phyloP scores from a whole-genome alignment of 441 rosid genomes.

The Adansonia madagascariensis region DNA sequence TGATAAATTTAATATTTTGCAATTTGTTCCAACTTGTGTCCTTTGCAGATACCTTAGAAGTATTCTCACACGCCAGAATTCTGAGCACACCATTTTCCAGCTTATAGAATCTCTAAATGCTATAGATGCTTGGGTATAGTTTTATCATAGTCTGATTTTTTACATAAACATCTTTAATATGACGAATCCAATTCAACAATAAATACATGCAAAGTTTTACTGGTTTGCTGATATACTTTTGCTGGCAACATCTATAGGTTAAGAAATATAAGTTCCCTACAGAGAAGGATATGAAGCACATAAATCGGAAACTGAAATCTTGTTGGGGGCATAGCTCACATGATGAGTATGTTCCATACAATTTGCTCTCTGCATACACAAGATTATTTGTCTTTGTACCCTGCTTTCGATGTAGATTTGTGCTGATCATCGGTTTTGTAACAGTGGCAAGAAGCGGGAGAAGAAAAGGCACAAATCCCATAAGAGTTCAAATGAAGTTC shows the following conservation, averaged over 20 bases:
- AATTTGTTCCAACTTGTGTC: constrained; percentile 1
- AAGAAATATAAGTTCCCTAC: constrained; percentile 69
- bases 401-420: background rate
- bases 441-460: constrained; percentile 79
- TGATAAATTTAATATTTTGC: constrained; percentile 1
- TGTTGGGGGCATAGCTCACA: constrained; percentile 85
- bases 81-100: constrained; percentile 53
- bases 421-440: constrained; percentile 24
- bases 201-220: background rate
- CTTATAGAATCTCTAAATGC: constrained; percentile 54
- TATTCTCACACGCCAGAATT: constrained; percentile 59
- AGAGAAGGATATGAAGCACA: constrained; percentile 95
- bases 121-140: constrained; percentile 66
- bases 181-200: background rate
- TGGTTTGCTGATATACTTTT: background rate
- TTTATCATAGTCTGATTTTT: constrained; percentile 1
- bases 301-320: constrained; percentile 84
- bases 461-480: constrained; percentile 92
- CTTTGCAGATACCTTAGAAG: constrained; percentile 61
- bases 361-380: background rate
- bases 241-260: constrained; percentile 47
- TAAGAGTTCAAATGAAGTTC: constrained; percentile 55
- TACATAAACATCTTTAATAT: background rate
- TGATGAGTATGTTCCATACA: constrained; percentile 62
- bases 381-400: background rate